Conservation (phyloP, 768 basidiomycete species). For the Rossbeevera mucosa region DNA sequence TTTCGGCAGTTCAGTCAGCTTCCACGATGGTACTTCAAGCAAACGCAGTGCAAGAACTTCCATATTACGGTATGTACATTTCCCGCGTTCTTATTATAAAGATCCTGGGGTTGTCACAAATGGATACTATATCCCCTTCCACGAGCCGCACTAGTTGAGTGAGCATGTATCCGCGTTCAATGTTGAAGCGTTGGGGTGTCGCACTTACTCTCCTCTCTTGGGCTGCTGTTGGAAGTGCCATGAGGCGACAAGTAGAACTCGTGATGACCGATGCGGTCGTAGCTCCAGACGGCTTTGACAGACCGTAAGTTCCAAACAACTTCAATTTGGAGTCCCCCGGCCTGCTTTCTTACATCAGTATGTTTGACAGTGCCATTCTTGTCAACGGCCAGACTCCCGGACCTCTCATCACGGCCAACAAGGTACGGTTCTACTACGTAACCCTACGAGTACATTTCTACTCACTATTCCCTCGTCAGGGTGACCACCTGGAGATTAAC, state of each 20-base stretch:
- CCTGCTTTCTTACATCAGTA: conserved; percentile 12
- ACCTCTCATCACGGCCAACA: conserved; percentile 37
- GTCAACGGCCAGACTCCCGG: conserved; percentile 41
- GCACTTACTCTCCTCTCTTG: conserved; percentile 4
- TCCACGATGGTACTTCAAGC: not conserved
- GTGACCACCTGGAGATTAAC: conserved; percentile 38
- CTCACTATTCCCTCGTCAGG: conserved; percentile 21
- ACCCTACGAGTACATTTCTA: not conserved
- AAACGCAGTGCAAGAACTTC: not conserved
- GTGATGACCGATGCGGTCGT: conserved; percentile 36
- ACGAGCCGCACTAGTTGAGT: not conserved
- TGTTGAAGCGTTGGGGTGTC: conserved; percentile 1
- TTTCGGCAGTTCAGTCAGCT: not conserved
- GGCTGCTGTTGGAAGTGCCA: conserved; percentile 1
- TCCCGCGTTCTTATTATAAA: not conserved
- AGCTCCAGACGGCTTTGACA: conserved; percentile 40
- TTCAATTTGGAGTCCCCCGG: not conserved
- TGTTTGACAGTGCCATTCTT: conserved; percentile 31
- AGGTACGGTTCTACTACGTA: conserved; percentile 18
- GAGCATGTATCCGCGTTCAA: conserved; percentile 10
- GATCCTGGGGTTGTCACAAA: not conserved
- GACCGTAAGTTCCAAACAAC: conserved; percentile 18
- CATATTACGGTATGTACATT: not conserved
- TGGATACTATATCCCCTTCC: not conserved
- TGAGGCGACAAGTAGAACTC: conserved; percentile 20